Base-by-base conservation (phyloP, 2,329 filamentous ascomycete species). In the Coleophoma cylindrospora region DNA sequence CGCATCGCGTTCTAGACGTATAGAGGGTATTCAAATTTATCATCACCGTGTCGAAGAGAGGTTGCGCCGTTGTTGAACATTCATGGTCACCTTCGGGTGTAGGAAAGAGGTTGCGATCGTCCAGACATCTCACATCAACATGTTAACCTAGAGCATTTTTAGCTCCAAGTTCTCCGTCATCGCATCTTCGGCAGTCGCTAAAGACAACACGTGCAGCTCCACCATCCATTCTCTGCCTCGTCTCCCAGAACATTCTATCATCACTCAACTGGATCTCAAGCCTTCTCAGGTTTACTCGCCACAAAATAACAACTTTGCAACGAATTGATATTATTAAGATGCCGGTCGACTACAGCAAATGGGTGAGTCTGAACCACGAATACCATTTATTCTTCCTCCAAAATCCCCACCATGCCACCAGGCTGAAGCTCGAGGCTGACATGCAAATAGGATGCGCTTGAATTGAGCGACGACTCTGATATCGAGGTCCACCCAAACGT, bases 401-500 rank as follows among this genome's bases (percentile, higher is more conserved):
- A 27, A 22, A 22, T 22, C 34, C 47, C 43, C 47, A 36, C n/a
- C 47, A 38, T 47, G 27, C 48, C 54, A 57, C 52, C 57, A 62
- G 58, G 54, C 57, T 61, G 57, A 60, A 60, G 38, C 52, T 56
- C 57, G 49, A 61, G 54, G 60, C 65, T 68, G 53, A 68, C 60
- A 51, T 41, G 15, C 33, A 34, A 48, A 27, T 53, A 89, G 85
- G 88, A 97, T 68, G 86, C 87, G 52, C 81, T 99, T 65, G 94
- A 99, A 83, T 84, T 99, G 66, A 96, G 90, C 64, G 94, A 99
- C 71, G 94, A 99, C 72, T 96, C 91, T 47, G 94, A 99, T 65
- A 86, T 99, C 62, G 94, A 99, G 73, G 94, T 97, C 47, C 94
- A 99, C 70, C 94, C 94, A 53, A 99, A 99, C 67, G 94, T 99